Evolutionary conservation across 176 grass and related monocot species (phyloP).

Genomic region (Oryza brachyantha): DNA sequence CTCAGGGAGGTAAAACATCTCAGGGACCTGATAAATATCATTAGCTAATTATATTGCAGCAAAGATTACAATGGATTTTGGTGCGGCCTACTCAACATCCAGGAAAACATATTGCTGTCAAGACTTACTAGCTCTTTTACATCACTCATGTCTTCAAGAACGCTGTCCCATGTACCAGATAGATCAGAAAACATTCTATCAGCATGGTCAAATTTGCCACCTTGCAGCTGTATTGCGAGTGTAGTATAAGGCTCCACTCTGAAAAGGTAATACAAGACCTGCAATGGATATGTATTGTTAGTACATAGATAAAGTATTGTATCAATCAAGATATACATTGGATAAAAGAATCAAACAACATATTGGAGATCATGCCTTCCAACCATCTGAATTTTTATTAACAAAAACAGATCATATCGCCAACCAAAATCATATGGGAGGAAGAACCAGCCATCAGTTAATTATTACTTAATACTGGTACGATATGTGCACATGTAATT

Average conservation of each 20-base stretch:
- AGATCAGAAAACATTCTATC: slow-evolving; percentile 97
- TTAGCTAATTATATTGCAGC: slow-evolving; percentile 28
- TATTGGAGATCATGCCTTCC: slow-evolving; percentile 22
- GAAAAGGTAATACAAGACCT: slow-evolving; percentile 99
- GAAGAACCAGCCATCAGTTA: not conserved
- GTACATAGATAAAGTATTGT: slow-evolving; percentile 22
- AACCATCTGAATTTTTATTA: slow-evolving; percentile 12
- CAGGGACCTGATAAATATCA: slow-evolving; percentile 74
- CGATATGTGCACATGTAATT: not conserved
- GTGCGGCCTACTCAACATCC: slow-evolving; percentile 3
- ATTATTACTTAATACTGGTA: slow-evolving; percentile 18
- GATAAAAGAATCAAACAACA: slow-evolving; percentile 20
- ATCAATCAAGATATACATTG: slow-evolving; percentile 1
- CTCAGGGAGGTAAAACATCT: slow-evolving; percentile 99
- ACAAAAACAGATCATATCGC: slow-evolving; percentile 6
- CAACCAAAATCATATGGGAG: not conserved
- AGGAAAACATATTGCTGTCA: not conserved
- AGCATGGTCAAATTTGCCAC: slow-evolving; percentile 98
- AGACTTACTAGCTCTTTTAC: slow-evolving; percentile 98
- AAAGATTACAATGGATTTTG: slow-evolving; percentile 22
- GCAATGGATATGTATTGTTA: slow-evolving; percentile 43
- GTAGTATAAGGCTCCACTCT: slow-evolving; percentile 97
- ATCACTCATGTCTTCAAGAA: slow-evolving; percentile 98
- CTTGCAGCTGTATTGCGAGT: slow-evolving; percentile 96
- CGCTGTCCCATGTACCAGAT: slow-evolving; percentile 90